Conservation (phyloP, 2,329 filamentous ascomycete species). For the Chaetomium sp. region DNA sequence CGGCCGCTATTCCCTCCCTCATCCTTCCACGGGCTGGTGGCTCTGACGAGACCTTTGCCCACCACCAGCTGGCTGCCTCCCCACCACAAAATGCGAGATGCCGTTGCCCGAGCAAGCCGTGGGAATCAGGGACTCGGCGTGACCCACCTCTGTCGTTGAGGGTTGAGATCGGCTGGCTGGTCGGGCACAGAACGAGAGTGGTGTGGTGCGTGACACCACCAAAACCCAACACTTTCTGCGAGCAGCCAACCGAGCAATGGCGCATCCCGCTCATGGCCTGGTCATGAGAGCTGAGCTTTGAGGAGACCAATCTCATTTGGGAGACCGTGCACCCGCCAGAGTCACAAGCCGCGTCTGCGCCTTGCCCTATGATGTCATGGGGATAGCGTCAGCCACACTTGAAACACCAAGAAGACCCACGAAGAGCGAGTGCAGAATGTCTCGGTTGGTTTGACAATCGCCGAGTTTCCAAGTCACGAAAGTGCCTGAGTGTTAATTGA, state of each 20-base stretch:
- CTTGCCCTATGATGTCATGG: slow-evolving; percentile 14
- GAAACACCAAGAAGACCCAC: background rate
- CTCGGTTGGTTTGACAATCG: background rate
- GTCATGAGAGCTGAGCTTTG: slow-evolving; percentile 7
- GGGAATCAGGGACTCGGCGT: background rate
- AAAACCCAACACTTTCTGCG: background rate
- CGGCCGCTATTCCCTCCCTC: background rate
- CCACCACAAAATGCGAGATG: background rate
- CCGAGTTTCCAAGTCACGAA: background rate
- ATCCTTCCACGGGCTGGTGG: background rate
- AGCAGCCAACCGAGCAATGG: background rate
- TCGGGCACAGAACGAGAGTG: slow-evolving; percentile 1
- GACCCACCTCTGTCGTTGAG: slow-evolving; percentile 13
- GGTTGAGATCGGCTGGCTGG: slow-evolving; percentile 1
- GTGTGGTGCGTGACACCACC: slow-evolving; percentile 7
- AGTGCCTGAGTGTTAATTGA: background rate
- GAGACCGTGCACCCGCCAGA: background rate
- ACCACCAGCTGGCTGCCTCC: background rate
- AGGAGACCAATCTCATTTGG: background rate
- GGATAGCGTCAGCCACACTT: slow-evolving; percentile 4
- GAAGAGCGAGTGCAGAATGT: background rate
- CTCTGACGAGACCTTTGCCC: background rate
- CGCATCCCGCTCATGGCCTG: background rate
- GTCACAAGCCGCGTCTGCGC: slow-evolving; percentile 3
- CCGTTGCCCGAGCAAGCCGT: background rate